Conservation (phyloP, 2,329 filamentous ascomycete species). For the Penicillium freii region DNA sequence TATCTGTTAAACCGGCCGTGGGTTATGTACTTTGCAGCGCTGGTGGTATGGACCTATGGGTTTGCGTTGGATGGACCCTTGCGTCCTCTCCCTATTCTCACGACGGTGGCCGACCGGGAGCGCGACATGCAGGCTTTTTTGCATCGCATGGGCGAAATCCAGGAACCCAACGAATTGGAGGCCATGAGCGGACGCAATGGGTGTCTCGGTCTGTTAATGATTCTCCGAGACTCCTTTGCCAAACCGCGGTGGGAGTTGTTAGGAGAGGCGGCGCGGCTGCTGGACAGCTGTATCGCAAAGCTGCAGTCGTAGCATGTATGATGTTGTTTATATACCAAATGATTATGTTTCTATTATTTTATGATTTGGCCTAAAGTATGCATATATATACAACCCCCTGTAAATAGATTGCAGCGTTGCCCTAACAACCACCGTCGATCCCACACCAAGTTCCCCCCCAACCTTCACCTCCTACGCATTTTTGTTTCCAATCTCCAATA, state of each 20-base stretch:
- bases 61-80: constrained; percentile 83
- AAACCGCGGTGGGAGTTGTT: constrained; percentile 88
- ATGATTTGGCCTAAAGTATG: not conserved
- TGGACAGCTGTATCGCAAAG: constrained; percentile 76
- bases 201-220: constrained; percentile 75
- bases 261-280: constrained; percentile 76
- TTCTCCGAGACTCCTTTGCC: constrained; percentile 77
- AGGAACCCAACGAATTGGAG: constrained; percentile 74
- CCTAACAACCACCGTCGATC: constrained; percentile 24
- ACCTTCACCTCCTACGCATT: constrained; percentile 2
- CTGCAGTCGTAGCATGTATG: constrained; percentile 34
- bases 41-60: constrained; percentile 95
- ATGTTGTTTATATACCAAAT: constrained; percentile 7
- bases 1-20: constrained; percentile 87
- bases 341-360: constrained; percentile 1
- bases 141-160: constrained; percentile 66
- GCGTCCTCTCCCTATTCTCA: constrained; percentile 50
- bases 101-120: constrained; percentile 63
- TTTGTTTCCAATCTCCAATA: constrained; percentile 10
- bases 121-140: constrained; percentile 79
- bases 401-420: constrained; percentile 14
- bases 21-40: constrained; percentile 88
- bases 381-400: not conserved
- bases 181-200: constrained; percentile 72
- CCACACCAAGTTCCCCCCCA: constrained; percentile 9